Evolutionary conservation across 2,329 filamentous ascomycete species (phyloP), one percentile per base, ranked within the genome.

Genomic region (Cladophialophora chaetospira): DNA sequence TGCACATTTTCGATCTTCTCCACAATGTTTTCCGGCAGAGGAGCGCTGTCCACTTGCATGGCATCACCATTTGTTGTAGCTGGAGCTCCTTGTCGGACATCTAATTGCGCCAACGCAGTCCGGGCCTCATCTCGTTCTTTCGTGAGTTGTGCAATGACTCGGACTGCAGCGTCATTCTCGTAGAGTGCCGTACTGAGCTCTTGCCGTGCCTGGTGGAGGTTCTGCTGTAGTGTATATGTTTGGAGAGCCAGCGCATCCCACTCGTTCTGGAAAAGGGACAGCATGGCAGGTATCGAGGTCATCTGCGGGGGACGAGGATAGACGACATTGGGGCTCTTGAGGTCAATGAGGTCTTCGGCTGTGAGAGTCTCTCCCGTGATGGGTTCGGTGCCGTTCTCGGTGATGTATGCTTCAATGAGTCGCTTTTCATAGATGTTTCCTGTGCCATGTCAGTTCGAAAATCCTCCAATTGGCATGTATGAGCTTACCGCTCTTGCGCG

Each of bases 201-300:
- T 75, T 97, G 92, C 64, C 93, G 82, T 38, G 92, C 96, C 71
- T 96, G 89, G 49, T 88, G 82, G 61, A 99, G 80, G 70, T 96
- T 91, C 73, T 97, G 89, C 75, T 89, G 88, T 58, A 97, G 78
- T 65, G 90, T 94, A 73, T 91, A 97, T 48, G 91, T 89, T 76
- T 99, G 94, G 31, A 97, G 79, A 10, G 93, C 90, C 42, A 97
- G 78, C 6, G 92, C 88, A 72, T 99, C 94, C 94, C 94, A 99
- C 80, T 99, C 94, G 73, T 96, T 96, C 73, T 99, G 94, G 73
- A 99, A 97, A 35, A 92, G 88, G 47, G 90, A 88, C 54, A 99
- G 88, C 54, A 99, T 84, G 15, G 94, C 91, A 19, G 94, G 94
- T 70, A 99, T 96, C 33, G 94, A 99, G 53, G 94, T 97, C 68